Evolutionary conservation across 2,329 filamentous ascomycete genomes (phyloP), one percentile per base, ranked within the genome.

Genomic region (Beauveria scarabaeidicola): DNA sequence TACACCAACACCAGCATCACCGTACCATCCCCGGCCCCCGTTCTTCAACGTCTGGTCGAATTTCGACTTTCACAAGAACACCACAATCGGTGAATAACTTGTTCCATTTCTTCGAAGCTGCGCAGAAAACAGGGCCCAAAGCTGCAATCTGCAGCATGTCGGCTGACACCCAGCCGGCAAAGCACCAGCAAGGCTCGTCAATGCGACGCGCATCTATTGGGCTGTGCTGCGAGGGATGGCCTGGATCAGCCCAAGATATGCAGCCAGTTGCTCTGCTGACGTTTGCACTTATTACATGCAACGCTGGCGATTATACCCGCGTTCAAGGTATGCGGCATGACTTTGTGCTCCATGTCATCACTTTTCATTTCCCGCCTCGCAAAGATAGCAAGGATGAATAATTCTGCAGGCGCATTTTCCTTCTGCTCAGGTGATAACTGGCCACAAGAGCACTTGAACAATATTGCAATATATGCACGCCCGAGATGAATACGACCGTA

Each of bases 381-480:
- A 23, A 29, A n/a, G 27, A 48, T 32, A 5, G 29, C 32, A 41
- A 19, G 44, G 32, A 21, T 57, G 21, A 21, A 13, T 15, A 17
- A 9, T 1, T 46, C 15, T 41, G 23, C 38, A 29, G 21, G 13
- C 40, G 7, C n/a, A 13, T 21, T 47, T 7, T 32, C 27, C 19
- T 13, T 23, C 8, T 47, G 43, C n/a, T 40, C 44, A 48, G 29
- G 29, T 57, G 29, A 27, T 25, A 2, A 36, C 36, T n/a, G 15
- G 15, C 32, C 48, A 15, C 21, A 23, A 41, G 11, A 23, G 44
- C 21, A 41, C 54, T 25, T 13, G 11, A 19, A 41, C 36, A n/a
- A n/a, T 46, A 57, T 48, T 50, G 54, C 27, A 56, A 56, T 56
- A 56, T 27, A 57, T 57, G 54, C 54, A 55, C 23, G 19, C 44